Evolutionary conservation across 2,329 filamentous ascomycete genomes (phyloP).

Genomic region (Plenodomus biglobosus): DNA sequence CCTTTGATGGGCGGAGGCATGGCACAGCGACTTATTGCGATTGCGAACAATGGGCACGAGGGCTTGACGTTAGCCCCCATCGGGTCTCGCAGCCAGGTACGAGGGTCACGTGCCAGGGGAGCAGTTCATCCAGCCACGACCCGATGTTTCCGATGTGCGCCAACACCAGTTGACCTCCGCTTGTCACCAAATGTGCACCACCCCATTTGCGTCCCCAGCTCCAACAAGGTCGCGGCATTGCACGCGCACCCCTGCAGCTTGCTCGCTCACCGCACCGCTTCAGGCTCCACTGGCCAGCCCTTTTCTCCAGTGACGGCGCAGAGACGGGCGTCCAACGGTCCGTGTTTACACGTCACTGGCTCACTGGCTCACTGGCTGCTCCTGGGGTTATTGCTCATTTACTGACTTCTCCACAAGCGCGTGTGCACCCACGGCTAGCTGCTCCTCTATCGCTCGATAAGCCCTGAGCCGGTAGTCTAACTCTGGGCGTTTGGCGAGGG

Average conservation of each 20-base stretch:
- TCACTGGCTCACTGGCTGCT: conserved; percentile 12
- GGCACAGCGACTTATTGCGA: conserved; percentile 4
- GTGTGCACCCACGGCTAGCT: conserved; percentile 19
- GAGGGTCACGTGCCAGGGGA: conserved; percentile 13
- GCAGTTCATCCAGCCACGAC: background rate
- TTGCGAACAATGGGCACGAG: conserved; percentile 15
- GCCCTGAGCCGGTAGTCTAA: conserved; percentile 13
- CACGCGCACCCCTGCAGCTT: conserved; percentile 21
- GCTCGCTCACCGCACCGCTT: conserved; percentile 16
- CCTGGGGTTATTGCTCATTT: conserved; percentile 25
- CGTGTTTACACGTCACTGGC: conserved; percentile 38
- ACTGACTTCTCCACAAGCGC: conserved; percentile 38
- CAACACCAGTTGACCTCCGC: too few species aligned
- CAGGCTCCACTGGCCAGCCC: conserved; percentile 21
- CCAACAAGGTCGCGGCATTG: conserved; percentile 13
- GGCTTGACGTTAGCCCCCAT: too few species aligned
- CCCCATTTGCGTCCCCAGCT: conserved; percentile 4
- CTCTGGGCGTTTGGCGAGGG: conserved; percentile 21
- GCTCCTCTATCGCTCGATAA: conserved; percentile 22
- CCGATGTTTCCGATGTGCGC: background rate
- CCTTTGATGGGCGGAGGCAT: conserved; percentile 42
- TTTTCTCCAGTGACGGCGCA: conserved; percentile 17
- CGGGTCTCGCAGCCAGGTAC: too few species aligned
- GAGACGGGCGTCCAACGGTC: conserved; percentile 17
- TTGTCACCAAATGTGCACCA: background rate